Conservation (phyloP, 2,329 filamentous ascomycete genomes). For the Epichloe bromicola region DNA sequence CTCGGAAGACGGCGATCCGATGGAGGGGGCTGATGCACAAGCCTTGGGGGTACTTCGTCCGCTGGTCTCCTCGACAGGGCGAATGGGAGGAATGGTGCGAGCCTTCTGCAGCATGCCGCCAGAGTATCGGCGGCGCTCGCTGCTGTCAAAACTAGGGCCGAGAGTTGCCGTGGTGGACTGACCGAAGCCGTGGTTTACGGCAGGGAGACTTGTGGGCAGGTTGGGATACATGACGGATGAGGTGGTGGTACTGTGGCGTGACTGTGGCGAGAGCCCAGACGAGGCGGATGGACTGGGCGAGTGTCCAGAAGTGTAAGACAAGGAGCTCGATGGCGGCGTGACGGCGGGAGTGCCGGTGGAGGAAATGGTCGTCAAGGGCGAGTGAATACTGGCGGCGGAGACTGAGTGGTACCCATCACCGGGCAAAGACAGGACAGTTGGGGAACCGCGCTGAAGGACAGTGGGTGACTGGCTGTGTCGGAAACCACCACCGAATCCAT, state of each 20-base stretch:
- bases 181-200: conserved; percentile 57
- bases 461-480: conserved; percentile 44
- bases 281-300: conserved; percentile 57
- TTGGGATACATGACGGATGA: conserved; percentile 61
- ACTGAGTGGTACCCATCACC: conserved; percentile 27
- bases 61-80: conserved; percentile 22
- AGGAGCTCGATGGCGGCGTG: conserved; percentile 60
- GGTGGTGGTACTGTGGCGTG: conserved; percentile 45
- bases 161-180: conserved; percentile 59
- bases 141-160: conserved; percentile 51
- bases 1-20: conserved; percentile 41
- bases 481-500: conserved; percentile 43
- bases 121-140: conserved; percentile 51
- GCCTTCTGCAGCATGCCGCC: conserved; percentile 54
- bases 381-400: conserved; percentile 44
- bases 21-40: conserved; percentile 28
- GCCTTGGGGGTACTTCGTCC: conserved; percentile 31
- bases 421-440: conserved; percentile 20
- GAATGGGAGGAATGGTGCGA: conserved; percentile 29
- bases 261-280: conserved; percentile 54
- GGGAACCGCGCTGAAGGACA: conserved; percentile 24
- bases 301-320: conserved; percentile 67
- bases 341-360: conserved; percentile 62
- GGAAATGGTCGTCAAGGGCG: conserved; percentile 44
- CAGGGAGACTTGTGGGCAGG: conserved; percentile 40